Conservation (phyloP, 2,329 filamentous ascomycete genomes). For the Aspergillus nomiae region DNA sequence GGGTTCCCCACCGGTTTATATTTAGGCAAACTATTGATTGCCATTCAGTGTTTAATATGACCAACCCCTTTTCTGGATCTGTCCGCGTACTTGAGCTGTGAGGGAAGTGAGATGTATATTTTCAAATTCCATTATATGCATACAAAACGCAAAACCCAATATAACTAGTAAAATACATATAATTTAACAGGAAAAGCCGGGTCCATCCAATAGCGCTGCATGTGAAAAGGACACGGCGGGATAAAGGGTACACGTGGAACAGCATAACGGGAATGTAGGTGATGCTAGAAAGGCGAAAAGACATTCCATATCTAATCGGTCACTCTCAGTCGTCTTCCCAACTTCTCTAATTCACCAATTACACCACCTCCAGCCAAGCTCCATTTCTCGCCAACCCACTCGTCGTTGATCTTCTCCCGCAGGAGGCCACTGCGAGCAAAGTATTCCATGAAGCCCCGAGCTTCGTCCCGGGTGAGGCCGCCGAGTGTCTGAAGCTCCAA, state of each 20-base stretch:
- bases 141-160: conserved; percentile 28
- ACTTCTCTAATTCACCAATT: conserved; percentile 81
- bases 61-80: conserved; percentile 13
- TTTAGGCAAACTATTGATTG: not conserved
- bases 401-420: conserved; percentile 69
- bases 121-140: conserved; percentile 36
- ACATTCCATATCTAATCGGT: conserved; percentile 15
- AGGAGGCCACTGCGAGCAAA: conserved; percentile 85
- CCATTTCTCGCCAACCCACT: conserved; percentile 79
- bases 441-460: conserved; percentile 83
- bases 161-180: conserved; percentile 35
- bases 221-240: conserved; percentile 4
- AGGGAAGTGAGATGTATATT: not conserved
- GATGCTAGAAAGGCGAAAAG: not conserved
- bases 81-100: not conserved
- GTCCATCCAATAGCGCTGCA: conserved; percentile 27
- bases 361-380: conserved; percentile 77
- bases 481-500: conserved; percentile 59
- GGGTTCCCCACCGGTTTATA: not conserved
- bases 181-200: conserved; percentile 21
- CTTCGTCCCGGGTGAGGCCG: conserved; percentile 73
- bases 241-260: conserved; percentile 1
- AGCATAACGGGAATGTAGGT: conserved; percentile 1
- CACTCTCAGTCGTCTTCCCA: conserved; percentile 51
- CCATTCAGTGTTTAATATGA: not conserved